Conservation (phyloP, 2,329 filamentous ascomycete species). For the Pseudocercospora fijiensis region DNA sequence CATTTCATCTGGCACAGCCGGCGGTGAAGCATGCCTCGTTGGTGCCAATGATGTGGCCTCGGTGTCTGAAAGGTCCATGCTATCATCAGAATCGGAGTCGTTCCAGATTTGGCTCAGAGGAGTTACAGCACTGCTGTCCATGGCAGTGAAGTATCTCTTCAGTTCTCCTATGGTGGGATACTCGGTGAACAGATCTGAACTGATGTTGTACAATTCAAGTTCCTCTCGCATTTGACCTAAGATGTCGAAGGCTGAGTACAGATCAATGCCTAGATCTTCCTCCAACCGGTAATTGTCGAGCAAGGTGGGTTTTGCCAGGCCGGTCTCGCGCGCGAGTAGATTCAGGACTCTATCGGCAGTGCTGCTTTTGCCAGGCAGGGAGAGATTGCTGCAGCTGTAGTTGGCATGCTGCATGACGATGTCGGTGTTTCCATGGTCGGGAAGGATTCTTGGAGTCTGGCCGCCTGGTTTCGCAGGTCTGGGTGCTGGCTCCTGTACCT, state of each 20-base stretch:
- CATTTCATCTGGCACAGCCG: neutral
- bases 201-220: neutral
- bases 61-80: constrained; percentile 2
- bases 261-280: constrained; percentile 6
- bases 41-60: neutral
- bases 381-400: neutral
- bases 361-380: neutral
- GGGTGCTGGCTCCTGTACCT: neutral
- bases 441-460: neutral
- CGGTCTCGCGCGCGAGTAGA: neutral
- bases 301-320: constrained; percentile 1
- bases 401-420: constrained; percentile 7
- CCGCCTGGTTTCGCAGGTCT: neutral
- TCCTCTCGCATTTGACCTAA: neutral
- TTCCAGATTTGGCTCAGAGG: constrained; percentile 5
- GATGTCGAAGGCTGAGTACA: constrained; percentile 8
- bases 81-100: constrained; percentile 2
- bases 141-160: neutral
- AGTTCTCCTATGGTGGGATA: constrained; percentile 5
- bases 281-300: constrained; percentile 5
- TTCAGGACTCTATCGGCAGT: constrained; percentile 2
- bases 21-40: constrained; percentile 3
- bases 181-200: constrained; percentile 4
- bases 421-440: neutral
- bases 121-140: constrained; percentile 4